Evolutionary conservation across 1,139 yeast species (phyloP), one percentile per base, ranked within the genome.

Genomic region (Yamadazyma diddensiae): DNA sequence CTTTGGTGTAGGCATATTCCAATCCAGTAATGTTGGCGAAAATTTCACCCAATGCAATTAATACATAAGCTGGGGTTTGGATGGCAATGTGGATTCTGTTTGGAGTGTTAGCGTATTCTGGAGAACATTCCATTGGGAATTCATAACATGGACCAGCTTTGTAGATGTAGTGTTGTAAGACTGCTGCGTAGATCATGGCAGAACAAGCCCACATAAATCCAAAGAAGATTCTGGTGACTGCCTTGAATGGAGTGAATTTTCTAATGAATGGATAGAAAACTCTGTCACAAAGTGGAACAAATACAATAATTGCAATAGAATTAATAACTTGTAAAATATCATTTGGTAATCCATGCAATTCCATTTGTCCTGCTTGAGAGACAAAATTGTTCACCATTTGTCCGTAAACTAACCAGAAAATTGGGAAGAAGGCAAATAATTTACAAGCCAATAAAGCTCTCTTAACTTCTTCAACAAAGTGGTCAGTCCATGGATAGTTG

Each of bases 171-270:
- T 79, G 77, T 62, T 88, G 96, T 44, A 85, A 70, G 26, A 84
- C 79, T 11, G 94, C 92, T 35, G 95, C 94, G 52, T 82, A 79
- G 21, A 79, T 73, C 80, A 84, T 82, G 24, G 95, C 73, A 26
- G 71, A 50, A 5, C 88, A 59, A 34, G 82, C 88, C 37, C 84
- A 67, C 57, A 81, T 58, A 65, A 87, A 87, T 9, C 97, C 96
- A 43, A 69, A 65, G 52, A 73, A 69, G 46, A 88, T 87, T 57
- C 85, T 78, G 39, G 87, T 71, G 47, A 85, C 77, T 26, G 95
- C 79, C 44, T 68, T 77, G 53, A 80, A 76, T 10, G 78, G 73
- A 27, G 83, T 77, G 49, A 67, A 57, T 45, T 56, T 66, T 56
- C 82, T 65, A 47, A 79, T 61, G 49, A 59, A 58, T 26, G 85